Percentiles rank a stretch among this genome's conserved stretches.
These are phyloP conservation scores for Elaeis oleifera DNA, from an alignment of 202 grass and related monocot species.

Conservation along the genomic window DNA sequence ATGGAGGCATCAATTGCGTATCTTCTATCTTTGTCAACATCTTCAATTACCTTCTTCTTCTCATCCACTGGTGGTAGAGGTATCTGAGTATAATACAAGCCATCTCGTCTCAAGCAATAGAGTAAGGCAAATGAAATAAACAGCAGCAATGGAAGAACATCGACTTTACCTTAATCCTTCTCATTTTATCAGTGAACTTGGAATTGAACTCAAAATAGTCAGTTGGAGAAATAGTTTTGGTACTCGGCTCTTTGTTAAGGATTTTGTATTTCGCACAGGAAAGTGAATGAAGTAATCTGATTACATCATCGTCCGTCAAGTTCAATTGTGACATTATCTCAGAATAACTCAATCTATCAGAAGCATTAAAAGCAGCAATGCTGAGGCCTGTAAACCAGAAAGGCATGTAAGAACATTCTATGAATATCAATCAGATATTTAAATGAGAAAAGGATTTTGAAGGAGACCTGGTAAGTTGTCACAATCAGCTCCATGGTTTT, in stretches of 20 bases:
- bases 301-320: conserved; percentile 83
- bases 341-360: conserved; percentile 73
- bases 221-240: conserved; percentile 63
- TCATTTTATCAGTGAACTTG: conserved; percentile 93
- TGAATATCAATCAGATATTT: background rate
- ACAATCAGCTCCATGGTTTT: conserved; percentile 90
- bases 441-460: background rate
- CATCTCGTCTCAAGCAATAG: background rate
- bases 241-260: conserved; percentile 79
- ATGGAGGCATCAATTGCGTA: conserved; percentile 97
- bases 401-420: background rate
- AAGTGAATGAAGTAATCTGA: conserved; percentile 93
- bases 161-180: conserved; percentile 70
- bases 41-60: conserved; percentile 99
- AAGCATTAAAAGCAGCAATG: conserved; percentile 66
- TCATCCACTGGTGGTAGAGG: conserved; percentile 93
- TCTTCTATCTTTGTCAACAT: conserved; percentile 94
- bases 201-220: conserved; percentile 90
- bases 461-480: conserved; percentile 85
- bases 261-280: conserved; percentile 98
- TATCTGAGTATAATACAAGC: conserved; percentile 39
- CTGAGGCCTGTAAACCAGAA: conserved; percentile 50
- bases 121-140: background rate
- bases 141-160: background rate
- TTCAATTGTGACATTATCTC: conserved; percentile 86